These are phyloP conservation scores for Piper longum DNA, from an alignment of 164 flowering plant species.

Conservation along the genomic window DNA sequence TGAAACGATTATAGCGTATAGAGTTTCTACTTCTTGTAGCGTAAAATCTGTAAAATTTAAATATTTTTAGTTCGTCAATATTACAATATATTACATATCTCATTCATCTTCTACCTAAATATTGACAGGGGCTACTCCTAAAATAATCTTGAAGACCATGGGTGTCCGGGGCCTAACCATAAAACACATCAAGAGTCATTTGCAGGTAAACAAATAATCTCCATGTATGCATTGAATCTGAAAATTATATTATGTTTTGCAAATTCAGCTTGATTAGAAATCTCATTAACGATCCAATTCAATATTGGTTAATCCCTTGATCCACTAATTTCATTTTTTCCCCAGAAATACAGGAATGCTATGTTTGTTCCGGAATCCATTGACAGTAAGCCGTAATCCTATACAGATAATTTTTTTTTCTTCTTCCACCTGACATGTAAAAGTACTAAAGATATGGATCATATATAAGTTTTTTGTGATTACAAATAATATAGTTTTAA, in stretches of 20 bases:
- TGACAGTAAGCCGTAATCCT: conserved; percentile 20
- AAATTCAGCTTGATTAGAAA: not conserved
- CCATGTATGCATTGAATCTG: not conserved
- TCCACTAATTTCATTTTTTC: not conserved
- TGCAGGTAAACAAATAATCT: conserved; percentile 33
- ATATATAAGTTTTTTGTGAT: no score
- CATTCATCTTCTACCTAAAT: not conserved
- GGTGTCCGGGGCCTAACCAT: conserved; percentile 39
- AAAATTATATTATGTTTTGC: not conserved
- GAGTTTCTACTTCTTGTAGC: no score
- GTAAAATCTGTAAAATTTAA: no score
- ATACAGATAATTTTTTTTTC: not conserved
- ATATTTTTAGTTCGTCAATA: no score
- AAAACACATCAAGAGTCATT: conserved; percentile 68
- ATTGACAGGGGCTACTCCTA: conserved; percentile 60
- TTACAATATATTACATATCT: not conserved
- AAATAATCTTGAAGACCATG: conserved; percentile 58
- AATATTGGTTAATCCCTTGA: not conserved
- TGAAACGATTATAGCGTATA: no score
- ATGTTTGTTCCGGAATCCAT: conserved; percentile 39
- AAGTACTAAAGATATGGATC: no score
- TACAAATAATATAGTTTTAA: no score
- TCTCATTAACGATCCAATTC: not conserved
- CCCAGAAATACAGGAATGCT: conserved; percentile 55
- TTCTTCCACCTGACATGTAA: no score